Evolutionary conservation across 805 yeast genomes (phyloP).

Genomic region (Metschnikowia hibisci): DNA sequence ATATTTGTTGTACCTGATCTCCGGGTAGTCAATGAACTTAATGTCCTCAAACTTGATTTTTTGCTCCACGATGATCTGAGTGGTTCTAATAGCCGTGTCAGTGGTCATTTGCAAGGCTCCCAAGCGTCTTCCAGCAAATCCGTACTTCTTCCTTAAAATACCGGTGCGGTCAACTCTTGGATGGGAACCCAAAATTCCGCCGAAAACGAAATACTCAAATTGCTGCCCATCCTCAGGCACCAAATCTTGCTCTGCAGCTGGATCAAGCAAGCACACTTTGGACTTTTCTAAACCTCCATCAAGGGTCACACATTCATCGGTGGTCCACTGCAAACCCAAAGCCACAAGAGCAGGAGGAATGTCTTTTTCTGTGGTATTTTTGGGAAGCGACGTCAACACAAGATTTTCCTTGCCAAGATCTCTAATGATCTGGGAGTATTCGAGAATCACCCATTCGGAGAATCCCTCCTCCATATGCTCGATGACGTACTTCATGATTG

Average conservation of each 20-base stretch:
- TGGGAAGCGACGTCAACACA: slow-evolving; percentile 71
- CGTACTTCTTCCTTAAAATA: slow-evolving; percentile 73
- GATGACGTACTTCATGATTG: slow-evolving; percentile 77
- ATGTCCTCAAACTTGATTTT: slow-evolving; percentile 62
- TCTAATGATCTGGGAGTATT: slow-evolving; percentile 73
- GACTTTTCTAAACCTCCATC: slow-evolving; percentile 42
- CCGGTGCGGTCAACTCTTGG: slow-evolving; percentile 93
- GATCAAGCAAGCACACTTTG: slow-evolving; percentile 82
- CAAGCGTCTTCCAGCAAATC: slow-evolving; percentile 80
- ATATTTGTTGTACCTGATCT: slow-evolving; percentile 77
- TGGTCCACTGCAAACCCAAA: slow-evolving; percentile 78
- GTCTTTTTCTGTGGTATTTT: slow-evolving; percentile 52
- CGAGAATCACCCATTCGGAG: slow-evolving; percentile 92
- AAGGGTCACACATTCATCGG: slow-evolving; percentile 59
- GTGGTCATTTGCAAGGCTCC: slow-evolving; percentile 95
- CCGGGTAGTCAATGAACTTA: slow-evolving; percentile 88
- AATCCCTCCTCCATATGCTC: slow-evolving; percentile 98
- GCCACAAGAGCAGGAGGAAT: slow-evolving; percentile 60
- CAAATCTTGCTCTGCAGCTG: slow-evolving; percentile 74
- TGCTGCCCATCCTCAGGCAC: slow-evolving; percentile 60
- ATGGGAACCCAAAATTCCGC: slow-evolving; percentile 94
- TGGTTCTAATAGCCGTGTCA: slow-evolving; percentile 93
- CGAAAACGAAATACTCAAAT: slow-evolving; percentile 89
- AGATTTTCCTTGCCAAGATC: slow-evolving; percentile 81
- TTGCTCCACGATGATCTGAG: slow-evolving; percentile 70